Conservation (phyloP, 768 basidiomycete species). For the Kwoniella sp. region DNA sequence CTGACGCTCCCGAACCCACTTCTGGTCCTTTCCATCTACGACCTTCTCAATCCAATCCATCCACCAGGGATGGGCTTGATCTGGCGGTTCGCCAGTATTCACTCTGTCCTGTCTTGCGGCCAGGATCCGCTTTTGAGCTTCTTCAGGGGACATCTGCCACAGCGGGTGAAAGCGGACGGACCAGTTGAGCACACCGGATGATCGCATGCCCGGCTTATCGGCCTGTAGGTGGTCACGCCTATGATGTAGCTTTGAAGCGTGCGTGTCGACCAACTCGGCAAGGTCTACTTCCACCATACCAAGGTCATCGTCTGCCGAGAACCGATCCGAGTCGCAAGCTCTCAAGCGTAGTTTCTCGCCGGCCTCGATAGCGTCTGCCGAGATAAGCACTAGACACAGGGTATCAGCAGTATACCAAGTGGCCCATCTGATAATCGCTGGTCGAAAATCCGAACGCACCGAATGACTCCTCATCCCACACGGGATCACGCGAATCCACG, state of each 20-base stretch:
- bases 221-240: slow-evolving; percentile 24
- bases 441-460: slow-evolving; percentile 20
- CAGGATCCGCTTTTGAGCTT: slow-evolving; percentile 12
- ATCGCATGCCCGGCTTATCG: slow-evolving; percentile 33
- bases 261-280: slow-evolving; percentile 34
- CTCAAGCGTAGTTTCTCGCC: slow-evolving; percentile 45
- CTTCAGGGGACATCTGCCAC: slow-evolving; percentile 42
- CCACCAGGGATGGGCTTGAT: slow-evolving; percentile 23
- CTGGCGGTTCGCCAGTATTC: slow-evolving; percentile 15
- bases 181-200: slow-evolving; percentile 40
- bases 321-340: slow-evolving; percentile 47
- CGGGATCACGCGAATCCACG: slow-evolving; percentile 40
- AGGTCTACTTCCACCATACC: slow-evolving; percentile 48
- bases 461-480: slow-evolving; percentile 50
- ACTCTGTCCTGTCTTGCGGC: slow-evolving; percentile 9
- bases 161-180: slow-evolving; percentile 45
- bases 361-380: slow-evolving; percentile 42
- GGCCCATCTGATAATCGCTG: not conserved
- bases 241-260: slow-evolving; percentile 8
- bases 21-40: slow-evolving; percentile 30
- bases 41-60: slow-evolving; percentile 27
- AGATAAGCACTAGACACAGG: slow-evolving; percentile 36
- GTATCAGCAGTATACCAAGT: too few species aligned
- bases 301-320: slow-evolving; percentile 47
- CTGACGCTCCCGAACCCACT: slow-evolving; percentile 44